Percentiles rank a stretch among this genome's conserved stretches.
Conservation (phyloP, 768 basidiomycete species). For the Russula griseocarnosa region DNA sequence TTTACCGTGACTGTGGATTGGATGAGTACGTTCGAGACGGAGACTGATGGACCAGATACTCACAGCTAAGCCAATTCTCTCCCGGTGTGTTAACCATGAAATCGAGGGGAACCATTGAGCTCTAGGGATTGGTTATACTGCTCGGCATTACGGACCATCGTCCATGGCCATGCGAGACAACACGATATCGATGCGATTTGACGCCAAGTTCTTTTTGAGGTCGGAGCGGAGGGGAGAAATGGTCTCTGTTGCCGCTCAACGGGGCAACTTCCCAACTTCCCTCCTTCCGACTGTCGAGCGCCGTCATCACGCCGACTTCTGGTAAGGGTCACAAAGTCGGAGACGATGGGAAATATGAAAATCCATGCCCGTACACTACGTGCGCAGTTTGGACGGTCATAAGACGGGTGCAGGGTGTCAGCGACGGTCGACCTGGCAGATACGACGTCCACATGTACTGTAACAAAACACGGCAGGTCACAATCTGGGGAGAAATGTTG, state of each 20-base stretch:
- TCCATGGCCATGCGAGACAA: no score
- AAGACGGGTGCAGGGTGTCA: not conserved
- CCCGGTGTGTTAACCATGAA: slow-evolving; percentile 35
- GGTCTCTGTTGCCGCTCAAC: no score
- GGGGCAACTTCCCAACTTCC: no score
- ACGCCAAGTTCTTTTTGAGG: no score
- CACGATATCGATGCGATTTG: no score
- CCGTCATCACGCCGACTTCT: not conserved
- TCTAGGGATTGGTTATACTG: not conserved
- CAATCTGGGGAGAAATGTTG: no score
- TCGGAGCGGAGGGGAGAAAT: no score
- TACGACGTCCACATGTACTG: no score
- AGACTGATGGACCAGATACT: slow-evolving; percentile 4
- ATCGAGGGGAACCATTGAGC: not conserved
- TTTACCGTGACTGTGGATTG: slow-evolving; percentile 34
- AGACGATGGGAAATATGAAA: not conserved
- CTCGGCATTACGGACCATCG: slow-evolving; percentile 4
- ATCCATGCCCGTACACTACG: not conserved
- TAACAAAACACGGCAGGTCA: no score
- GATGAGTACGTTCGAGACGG: not conserved
- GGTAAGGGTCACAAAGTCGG: not conserved
- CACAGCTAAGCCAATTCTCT: slow-evolving; percentile 40
- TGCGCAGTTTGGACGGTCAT: not conserved
- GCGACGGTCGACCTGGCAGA: no score
- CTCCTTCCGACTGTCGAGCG: not conserved